Evolutionary conservation across 768 basidiomycete genomes (phyloP).

Genomic region (Cystobasidium ongulense): DNA sequence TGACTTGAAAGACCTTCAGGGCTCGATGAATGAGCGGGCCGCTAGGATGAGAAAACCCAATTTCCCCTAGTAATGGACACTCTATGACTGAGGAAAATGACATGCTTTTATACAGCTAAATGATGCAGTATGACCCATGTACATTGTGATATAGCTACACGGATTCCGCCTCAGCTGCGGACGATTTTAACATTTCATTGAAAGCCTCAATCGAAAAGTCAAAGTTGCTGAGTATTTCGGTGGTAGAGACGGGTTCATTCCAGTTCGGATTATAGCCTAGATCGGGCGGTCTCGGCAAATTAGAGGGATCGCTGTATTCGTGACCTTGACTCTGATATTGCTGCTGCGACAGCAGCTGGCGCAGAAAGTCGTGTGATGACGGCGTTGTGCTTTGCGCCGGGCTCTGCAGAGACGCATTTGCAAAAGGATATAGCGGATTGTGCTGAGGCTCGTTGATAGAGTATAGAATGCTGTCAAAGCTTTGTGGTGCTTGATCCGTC

Average conservation of each 20-base stretch:
- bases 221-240: conserved; percentile 5
- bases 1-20: background rate
- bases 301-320: background rate
- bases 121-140: background rate
- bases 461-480: background rate
- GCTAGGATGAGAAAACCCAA: background rate
- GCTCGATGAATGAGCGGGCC: background rate
- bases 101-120: background rate
- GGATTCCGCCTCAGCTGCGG: background rate
- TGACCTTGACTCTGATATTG: background rate
- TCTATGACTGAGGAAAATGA: background rate
- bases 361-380: background rate
- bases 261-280: background rate
- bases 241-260: background rate
- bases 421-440: background rate
- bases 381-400: background rate
- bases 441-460: background rate
- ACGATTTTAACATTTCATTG: background rate
- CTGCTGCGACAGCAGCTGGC: background rate
- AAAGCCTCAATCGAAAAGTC: conserved; percentile 20
- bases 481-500: background rate
- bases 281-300: background rate
- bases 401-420: background rate
- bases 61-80: background rate
- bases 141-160: background rate